Percentiles rank a stretch among this genome's conserved stretches.
Conservation (phyloP, 805 yeast species). For the Peterozyma xylosa region DNA sequence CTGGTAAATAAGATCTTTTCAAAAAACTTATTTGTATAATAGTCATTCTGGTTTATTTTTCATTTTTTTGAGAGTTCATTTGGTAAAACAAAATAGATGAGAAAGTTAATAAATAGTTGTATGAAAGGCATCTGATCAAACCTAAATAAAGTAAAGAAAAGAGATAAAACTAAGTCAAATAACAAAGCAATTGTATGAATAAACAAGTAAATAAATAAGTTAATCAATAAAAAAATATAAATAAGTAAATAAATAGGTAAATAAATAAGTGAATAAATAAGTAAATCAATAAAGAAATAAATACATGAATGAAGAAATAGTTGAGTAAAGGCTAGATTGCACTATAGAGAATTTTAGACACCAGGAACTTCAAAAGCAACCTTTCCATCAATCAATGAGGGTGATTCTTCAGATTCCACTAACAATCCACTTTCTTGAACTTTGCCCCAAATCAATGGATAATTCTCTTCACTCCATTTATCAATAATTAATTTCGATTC, state of each 20-base stretch:
- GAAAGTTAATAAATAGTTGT: too few species aligned
- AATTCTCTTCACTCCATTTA: conserved; percentile 29
- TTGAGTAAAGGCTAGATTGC: too few species aligned
- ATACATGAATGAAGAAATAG: too few species aligned
- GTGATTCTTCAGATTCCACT: conserved; percentile 21
- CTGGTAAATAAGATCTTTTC: conserved; percentile 35
- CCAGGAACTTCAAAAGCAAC: background rate
- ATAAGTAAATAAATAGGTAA: conserved; percentile 1
- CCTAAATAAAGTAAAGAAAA: too few species aligned
- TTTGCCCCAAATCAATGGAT: conserved; percentile 28
- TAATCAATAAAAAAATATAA: background rate
- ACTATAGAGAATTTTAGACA: background rate
- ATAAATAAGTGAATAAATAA: background rate
- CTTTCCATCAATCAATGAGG: conserved; percentile 17
- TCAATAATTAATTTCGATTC: conserved; percentile 26
- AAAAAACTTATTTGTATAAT: background rate
- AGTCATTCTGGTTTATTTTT: background rate
- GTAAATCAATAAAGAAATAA: background rate
- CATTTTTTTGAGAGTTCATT: too few species aligned
- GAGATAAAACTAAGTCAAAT: too few species aligned
- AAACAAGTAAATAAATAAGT: too few species aligned
- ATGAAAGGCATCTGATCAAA: too few species aligned
- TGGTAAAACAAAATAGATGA: too few species aligned
- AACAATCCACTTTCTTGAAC: conserved; percentile 21
- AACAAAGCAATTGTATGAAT: too few species aligned